A percentile compares a stretch with the other conserved stretches of the same genome.
These are phyloP conservation scores for Meyerozyma guilliermondii DNA, from an alignment of 1,139 yeast genomes.

Conservation along the genomic window DNA sequence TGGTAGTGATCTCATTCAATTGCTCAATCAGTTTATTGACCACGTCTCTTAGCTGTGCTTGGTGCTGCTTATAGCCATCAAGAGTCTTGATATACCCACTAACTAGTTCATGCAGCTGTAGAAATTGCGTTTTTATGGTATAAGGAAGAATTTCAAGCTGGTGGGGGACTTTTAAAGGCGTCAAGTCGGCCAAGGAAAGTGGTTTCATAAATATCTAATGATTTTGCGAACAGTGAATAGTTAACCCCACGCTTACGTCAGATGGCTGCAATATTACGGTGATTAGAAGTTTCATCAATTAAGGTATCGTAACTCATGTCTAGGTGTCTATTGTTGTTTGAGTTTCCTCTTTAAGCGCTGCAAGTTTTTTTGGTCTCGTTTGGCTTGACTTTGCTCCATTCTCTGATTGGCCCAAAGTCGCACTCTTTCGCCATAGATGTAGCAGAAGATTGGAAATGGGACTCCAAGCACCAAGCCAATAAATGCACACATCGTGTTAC, in stretches of 20 bases:
- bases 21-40: constrained; percentile 18
- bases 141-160: constrained; percentile 26
- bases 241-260: neutral
- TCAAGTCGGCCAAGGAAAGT: constrained; percentile 6
- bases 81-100: constrained; percentile 28
- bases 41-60: constrained; percentile 12
- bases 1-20: constrained; percentile 18
- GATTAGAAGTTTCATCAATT: neutral
- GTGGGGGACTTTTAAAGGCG: constrained; percentile 27
- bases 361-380: constrained; percentile 29
- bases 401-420: constrained; percentile 32
- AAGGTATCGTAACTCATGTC: neutral
- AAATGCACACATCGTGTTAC: constrained; percentile 40
- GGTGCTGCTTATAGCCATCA: constrained; percentile 17
- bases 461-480: constrained; percentile 36
- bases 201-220: neutral
- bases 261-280: neutral
- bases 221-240: neutral
- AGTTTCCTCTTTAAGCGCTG: constrained; percentile 19
- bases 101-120: constrained; percentile 23
- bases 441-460: constrained; percentile 42
- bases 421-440: constrained; percentile 34
- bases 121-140: constrained; percentile 21
- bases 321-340: constrained; percentile 7
- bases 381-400: constrained; percentile 28